These are phyloP conservation scores for Oleoguttula mirabilis DNA, from an alignment of 495 filamentous ascomycete species.

Conservation along the genomic window DNA sequence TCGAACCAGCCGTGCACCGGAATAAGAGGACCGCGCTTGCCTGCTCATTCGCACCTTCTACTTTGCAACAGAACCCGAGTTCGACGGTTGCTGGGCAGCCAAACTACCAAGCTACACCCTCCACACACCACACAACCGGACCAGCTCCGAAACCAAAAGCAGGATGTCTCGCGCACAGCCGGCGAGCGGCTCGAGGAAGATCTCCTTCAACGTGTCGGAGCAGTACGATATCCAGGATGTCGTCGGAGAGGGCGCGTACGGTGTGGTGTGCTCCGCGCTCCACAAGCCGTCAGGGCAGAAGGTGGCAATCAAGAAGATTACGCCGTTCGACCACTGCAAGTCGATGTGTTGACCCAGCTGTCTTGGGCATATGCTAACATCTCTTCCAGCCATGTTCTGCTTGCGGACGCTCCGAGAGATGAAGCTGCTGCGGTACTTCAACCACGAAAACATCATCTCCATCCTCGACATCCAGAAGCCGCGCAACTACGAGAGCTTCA, in stretches of 20 bases:
- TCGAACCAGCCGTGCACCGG: too few relatives aligned
- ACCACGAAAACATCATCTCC: constrained; percentile 99
- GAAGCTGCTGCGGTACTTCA: constrained; percentile 98
- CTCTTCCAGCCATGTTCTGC: constrained; percentile 69
- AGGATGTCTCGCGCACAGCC: constrained; percentile 26
- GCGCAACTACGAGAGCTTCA: constrained; percentile 87
- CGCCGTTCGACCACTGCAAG: constrained; percentile 82
- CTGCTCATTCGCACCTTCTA: too few relatives aligned
- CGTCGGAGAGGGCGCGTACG: constrained; percentile 96
- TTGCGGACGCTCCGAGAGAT: constrained; percentile 94
- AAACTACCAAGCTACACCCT: too few relatives aligned
- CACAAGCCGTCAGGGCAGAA: constrained; percentile 98
- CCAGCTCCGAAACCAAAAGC: too few relatives aligned
- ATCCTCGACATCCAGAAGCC: constrained; percentile 99
- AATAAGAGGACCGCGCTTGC: too few relatives aligned
- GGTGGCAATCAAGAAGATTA: constrained; percentile 99
- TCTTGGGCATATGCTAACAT: too few relatives aligned
- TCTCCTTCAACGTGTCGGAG: constrained; percentile 98
- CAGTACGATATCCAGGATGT: constrained; percentile 99
- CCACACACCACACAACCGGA: too few relatives aligned
- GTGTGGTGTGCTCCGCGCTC: constrained; percentile 95
- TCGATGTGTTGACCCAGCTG: background rate
- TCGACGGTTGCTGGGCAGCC: too few relatives aligned
- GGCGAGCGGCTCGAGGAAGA: constrained; percentile 64
- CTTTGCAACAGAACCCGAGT: too few relatives aligned